phyloP scores from a whole-genome alignment of 192 early-diverging fungal genomes.

The Podila epigama region DNA sequence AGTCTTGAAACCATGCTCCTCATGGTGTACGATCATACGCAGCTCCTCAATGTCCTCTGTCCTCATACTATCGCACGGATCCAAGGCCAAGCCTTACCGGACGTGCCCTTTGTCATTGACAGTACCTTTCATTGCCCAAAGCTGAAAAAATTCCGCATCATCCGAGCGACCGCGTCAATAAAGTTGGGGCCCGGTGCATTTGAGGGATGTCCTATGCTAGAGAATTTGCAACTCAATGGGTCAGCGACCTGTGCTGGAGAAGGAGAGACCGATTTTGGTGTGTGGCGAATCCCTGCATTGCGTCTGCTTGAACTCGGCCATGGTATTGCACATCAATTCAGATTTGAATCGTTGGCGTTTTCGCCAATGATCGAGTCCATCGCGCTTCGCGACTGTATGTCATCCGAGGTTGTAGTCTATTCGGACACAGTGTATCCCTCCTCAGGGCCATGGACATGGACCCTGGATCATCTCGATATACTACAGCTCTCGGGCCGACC shows the following conservation, averaged over 20 bases:
- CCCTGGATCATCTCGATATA: neutral
- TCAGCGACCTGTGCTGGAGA: neutral
- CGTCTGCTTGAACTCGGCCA: neutral
- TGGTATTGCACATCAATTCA: neutral
- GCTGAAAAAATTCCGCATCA: slow-evolving; percentile 7
- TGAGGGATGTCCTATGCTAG: slow-evolving; percentile 11
- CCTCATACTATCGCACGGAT: neutral
- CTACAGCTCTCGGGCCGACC: slow-evolving; percentile 10
- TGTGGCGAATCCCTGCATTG: slow-evolving; percentile 1
- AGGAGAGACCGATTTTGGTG: neutral
- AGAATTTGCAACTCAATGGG: slow-evolving; percentile 7
- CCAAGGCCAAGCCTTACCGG: neutral
- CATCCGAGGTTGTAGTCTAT: neutral
- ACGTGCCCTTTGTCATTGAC: slow-evolving; percentile 2
- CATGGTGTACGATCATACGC: slow-evolving; percentile 10
- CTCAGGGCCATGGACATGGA: slow-evolving; percentile 10
- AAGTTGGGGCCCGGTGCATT: slow-evolving; percentile 6
- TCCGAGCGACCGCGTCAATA: neutral
- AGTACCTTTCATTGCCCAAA: neutral
- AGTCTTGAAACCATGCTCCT: slow-evolving; percentile 10
- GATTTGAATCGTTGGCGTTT: neutral
- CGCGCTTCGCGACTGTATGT: neutral
- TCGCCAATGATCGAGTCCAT: slow-evolving; percentile 15
- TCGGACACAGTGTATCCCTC: neutral
- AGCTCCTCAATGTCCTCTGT: slow-evolving; percentile 7